Evolutionary conservation across 2,329 filamentous ascomycete species (phyloP).

Genomic region (Bipolaris bicolor): DNA sequence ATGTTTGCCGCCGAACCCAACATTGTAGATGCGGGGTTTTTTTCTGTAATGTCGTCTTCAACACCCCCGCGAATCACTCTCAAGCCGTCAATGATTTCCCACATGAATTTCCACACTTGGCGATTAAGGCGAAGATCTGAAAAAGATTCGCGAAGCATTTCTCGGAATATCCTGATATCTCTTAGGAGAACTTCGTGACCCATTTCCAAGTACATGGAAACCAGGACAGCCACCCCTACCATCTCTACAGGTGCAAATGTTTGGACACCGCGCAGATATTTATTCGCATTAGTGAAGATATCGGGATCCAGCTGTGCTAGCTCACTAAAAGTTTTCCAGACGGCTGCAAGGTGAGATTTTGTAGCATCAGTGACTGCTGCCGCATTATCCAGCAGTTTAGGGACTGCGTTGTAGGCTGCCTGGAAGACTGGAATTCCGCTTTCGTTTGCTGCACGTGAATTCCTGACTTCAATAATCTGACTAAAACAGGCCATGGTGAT

Average conservation of each 20-base stretch:
- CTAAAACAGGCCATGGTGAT: constrained; percentile 44
- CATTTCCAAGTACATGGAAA: constrained; percentile 39
- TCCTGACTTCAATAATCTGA: constrained; percentile 46
- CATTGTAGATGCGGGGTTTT: neutral
- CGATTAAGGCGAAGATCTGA: constrained; percentile 38
- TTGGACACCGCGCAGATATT: constrained; percentile 32
- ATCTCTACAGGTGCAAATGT: constrained; percentile 49
- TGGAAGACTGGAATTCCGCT: constrained; percentile 29
- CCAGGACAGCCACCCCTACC: constrained; percentile 42
- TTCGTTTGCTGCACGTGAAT: constrained; percentile 32
- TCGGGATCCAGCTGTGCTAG: constrained; percentile 35
- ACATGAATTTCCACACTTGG: constrained; percentile 37
- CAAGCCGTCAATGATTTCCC: constrained; percentile 41
- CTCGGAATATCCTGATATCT: constrained; percentile 38
- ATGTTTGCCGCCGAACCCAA: neutral
- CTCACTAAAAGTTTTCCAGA: constrained; percentile 42
- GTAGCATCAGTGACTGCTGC: constrained; percentile 33
- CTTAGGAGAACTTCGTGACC: constrained; percentile 37
- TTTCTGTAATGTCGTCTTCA: constrained; percentile 18
- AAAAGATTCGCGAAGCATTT: constrained; percentile 34
- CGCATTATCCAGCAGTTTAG: constrained; percentile 37
- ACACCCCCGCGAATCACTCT: constrained; percentile 34
- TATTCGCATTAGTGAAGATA: constrained; percentile 39
- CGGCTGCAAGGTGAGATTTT: constrained; percentile 42
- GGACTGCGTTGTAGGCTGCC: constrained; percentile 25